Base-by-base conservation (phyloP, 1,284 basidiomycete species). In the Boletus subluridellus region DNA sequence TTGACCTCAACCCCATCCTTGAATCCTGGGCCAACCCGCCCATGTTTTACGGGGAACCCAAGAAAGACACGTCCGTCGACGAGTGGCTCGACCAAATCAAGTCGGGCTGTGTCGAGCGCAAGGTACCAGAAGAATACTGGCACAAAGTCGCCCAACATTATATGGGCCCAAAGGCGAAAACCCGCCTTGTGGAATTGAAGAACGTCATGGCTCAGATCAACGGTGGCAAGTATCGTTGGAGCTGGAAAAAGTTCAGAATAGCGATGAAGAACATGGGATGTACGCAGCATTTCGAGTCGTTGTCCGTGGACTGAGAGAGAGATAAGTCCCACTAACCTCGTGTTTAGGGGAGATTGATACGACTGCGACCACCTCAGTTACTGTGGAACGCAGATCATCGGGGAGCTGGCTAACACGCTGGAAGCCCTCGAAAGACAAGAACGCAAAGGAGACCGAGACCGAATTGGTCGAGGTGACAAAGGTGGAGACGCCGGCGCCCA, bases 181-280 rank as follows among this genome's bases (percentile, higher is more conserved):
- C 76, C 44, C 83, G 87, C 58, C 77, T 90, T 60, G 75, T 80
- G 42, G 87, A 89, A 68, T 74, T 90, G 57, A 89, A 88, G 73
- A 79, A 78, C 32, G 86, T 90, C 59, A 82, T 90, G 76, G 75
- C 79, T 51, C 82, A 87, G 68, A 82, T 90, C 65, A 81, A 90
- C 59, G 87, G 86, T 9, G 85, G 86, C 21, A 85, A 82, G 65
- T 89, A 89, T 66, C 77, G 82, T 42, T 90, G 89, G 88, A 85
- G 80, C 60, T 90, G 88, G 88, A 87, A 89, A 75, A 86, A 83
- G 63, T 90, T 86, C 76, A 84, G 81, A 74, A 78, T 86, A 53
- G 88, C 88, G 5, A 86, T 90, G 82, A 74, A 79, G 54, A 90
- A 83, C 68, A 87, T 90, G 86, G 86, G 87, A 54, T 90, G 89